These are phyloP conservation scores for Cercospora canescens DNA, from an alignment of 2,329 filamentous ascomycete genomes.

Conservation along the genomic window DNA sequence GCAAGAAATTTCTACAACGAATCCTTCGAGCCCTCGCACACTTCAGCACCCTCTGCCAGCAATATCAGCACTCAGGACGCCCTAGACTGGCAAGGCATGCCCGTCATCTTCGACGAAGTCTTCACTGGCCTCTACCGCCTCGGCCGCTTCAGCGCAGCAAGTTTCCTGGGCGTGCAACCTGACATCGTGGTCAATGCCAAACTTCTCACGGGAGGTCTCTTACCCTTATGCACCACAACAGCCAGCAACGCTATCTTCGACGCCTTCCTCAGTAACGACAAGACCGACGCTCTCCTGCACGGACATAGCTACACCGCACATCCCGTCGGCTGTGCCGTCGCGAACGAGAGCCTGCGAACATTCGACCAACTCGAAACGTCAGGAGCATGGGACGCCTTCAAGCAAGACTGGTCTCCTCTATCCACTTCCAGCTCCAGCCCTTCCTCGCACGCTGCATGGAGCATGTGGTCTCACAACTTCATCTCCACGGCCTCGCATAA, in stretches of 20 bases:
- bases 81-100: slow-evolving; percentile 68
- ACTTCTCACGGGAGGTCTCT: slow-evolving; percentile 74
- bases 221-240: slow-evolving; percentile 75
- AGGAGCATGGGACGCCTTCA: slow-evolving; percentile 60
- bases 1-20: slow-evolving; percentile 51
- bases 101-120: slow-evolving; percentile 81
- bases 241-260: slow-evolving; percentile 73
- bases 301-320: slow-evolving; percentile 88
- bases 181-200: slow-evolving; percentile 84
- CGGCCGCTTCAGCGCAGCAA: slow-evolving; percentile 68
- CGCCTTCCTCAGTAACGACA: slow-evolving; percentile 69
- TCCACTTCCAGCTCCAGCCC: background rate
- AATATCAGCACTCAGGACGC: slow-evolving; percentile 14
- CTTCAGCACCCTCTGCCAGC: background rate
- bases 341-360: slow-evolving; percentile 62
- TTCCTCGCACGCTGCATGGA: slow-evolving; percentile 56
- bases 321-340: slow-evolving; percentile 77
- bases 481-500: slow-evolving; percentile 60
- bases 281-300: slow-evolving; percentile 76
- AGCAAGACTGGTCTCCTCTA: slow-evolving; percentile 46
- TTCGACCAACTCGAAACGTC: slow-evolving; percentile 60
- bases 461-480: slow-evolving; percentile 66
- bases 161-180: slow-evolving; percentile 66
- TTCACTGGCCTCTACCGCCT: slow-evolving; percentile 85
- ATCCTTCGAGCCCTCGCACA: background rate